phyloP scores from a whole-genome alignment of 257 asterid species.

The Vinca minor region DNA sequence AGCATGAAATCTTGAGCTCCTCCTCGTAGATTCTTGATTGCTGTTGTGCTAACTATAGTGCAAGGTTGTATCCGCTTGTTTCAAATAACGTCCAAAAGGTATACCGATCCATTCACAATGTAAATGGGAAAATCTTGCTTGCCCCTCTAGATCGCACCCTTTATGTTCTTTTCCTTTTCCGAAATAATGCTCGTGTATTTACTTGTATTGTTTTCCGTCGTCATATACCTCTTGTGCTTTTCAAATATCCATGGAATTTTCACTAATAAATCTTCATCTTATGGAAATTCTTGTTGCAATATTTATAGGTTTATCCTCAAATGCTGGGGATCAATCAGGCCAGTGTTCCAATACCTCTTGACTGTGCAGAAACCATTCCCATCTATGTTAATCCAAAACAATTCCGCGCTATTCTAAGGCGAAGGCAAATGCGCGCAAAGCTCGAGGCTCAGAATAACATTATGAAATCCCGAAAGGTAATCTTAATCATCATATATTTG shows the following conservation, averaged over 20 bases:
- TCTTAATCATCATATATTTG: neutral
- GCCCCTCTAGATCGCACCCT: neutral
- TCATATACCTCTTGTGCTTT: neutral
- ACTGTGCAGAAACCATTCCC: conserved; percentile 45
- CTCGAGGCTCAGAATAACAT: conserved; percentile 57
- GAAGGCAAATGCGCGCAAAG: conserved; percentile 65
- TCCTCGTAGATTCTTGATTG: neutral
- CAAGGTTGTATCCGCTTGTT: neutral
- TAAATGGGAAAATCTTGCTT: no score
- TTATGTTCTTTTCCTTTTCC: neutral
- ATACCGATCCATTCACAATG: neutral
- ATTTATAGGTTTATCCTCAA: conserved; percentile 48
- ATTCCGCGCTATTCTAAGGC: conserved; percentile 65
- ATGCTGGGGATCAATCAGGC: conserved; percentile 40
- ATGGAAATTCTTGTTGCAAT: conserved; percentile 10
- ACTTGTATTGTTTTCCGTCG: neutral
- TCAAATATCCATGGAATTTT: neutral
- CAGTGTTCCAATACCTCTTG: conserved; percentile 58
- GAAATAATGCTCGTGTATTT: neutral
- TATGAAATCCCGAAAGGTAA: conserved; percentile 53
- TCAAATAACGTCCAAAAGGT: neutral
- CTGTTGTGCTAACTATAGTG: neutral
- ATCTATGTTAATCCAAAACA: conserved; percentile 72
- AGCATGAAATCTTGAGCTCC: neutral
- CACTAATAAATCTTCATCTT: conserved; percentile 5